phyloP scores from a whole-genome alignment of 192 early-diverging fungal species.

The Chytriomyces confervae region DNA sequence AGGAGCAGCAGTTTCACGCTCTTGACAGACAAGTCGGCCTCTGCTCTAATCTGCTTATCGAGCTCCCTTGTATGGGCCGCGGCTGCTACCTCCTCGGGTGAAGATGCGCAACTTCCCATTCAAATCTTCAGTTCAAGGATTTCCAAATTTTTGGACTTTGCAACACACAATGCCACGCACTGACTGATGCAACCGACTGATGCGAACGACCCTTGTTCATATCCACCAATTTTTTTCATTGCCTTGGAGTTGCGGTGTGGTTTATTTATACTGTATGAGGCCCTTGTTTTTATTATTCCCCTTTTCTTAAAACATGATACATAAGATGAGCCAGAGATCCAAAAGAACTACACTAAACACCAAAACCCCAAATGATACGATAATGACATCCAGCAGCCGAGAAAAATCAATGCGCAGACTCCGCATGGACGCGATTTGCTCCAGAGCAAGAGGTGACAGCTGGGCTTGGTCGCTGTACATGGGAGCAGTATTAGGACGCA shows the following conservation, averaged over 20 bases:
- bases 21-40: conserved; percentile 32
- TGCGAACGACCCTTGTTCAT: too few species aligned
- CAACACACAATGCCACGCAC: too few species aligned
- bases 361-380: background rate
- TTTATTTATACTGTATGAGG: too few species aligned
- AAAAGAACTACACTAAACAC: background rate
- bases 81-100: conserved; percentile 40
- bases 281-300: background rate
- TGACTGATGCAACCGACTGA: too few species aligned
- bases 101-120: conserved; percentile 44
- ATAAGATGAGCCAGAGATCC: background rate
- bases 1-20: conserved; percentile 46
- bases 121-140: background rate
- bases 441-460: background rate
- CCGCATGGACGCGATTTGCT: background rate
- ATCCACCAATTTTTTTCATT: too few species aligned
- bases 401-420: background rate
- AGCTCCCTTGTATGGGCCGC: conserved; percentile 55
- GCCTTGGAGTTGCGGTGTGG: too few species aligned
- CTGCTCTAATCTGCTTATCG: conserved; percentile 49
- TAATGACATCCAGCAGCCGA: conserved; percentile 2
- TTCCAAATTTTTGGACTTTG: too few species aligned
- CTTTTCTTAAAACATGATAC: background rate
- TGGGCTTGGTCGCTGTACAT: background rate
- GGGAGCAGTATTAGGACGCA: background rate